A percentile compares a stretch with the other conserved stretches of the same genome.
These are phyloP conservation scores for Aspergillus versicolor DNA, from an alignment of 2,329 filamentous ascomycete species.

Conservation along the genomic window DNA sequence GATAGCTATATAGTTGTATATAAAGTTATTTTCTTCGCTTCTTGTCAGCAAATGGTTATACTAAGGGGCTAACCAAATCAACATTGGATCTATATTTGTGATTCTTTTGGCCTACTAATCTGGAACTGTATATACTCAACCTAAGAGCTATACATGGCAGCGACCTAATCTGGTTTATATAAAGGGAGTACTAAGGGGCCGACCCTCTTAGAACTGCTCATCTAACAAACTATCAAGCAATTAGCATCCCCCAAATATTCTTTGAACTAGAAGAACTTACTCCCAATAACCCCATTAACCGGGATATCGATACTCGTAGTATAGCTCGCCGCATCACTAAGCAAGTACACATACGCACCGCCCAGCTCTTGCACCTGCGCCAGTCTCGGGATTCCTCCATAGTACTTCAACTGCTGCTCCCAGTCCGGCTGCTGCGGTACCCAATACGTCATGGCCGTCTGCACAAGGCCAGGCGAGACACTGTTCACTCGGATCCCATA, in stretches of 20 bases:
- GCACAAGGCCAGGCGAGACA: constrained; percentile 38
- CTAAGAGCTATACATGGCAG: too few relatives aligned
- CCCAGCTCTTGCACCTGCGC: constrained; percentile 53
- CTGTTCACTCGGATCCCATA: constrained; percentile 69
- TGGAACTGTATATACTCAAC: too few relatives aligned
- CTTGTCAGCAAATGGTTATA: too few relatives aligned
- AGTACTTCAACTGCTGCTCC: constrained; percentile 55
- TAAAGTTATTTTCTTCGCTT: too few relatives aligned
- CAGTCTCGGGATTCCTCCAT: constrained; percentile 54
- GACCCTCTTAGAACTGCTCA: not conserved
- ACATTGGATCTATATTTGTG: too few relatives aligned
- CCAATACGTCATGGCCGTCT: constrained; percentile 49
- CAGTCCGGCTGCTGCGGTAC: constrained; percentile 51
- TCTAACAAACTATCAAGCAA: not conserved
- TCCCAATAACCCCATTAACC: constrained; percentile 49
- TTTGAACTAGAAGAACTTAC: constrained; percentile 12
- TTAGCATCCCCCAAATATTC: not conserved
- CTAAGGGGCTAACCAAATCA: too few relatives aligned
- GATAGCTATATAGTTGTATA: not conserved
- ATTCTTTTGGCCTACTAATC: too few relatives aligned
- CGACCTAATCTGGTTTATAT: too few relatives aligned
- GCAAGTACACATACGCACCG: constrained; percentile 50
- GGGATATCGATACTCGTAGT: constrained; percentile 52
- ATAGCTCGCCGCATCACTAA: constrained; percentile 47
- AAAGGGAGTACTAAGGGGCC: too few relatives aligned